Conservation (phyloP, 345 rosid species). For the Rubroshorea leprosula region DNA sequence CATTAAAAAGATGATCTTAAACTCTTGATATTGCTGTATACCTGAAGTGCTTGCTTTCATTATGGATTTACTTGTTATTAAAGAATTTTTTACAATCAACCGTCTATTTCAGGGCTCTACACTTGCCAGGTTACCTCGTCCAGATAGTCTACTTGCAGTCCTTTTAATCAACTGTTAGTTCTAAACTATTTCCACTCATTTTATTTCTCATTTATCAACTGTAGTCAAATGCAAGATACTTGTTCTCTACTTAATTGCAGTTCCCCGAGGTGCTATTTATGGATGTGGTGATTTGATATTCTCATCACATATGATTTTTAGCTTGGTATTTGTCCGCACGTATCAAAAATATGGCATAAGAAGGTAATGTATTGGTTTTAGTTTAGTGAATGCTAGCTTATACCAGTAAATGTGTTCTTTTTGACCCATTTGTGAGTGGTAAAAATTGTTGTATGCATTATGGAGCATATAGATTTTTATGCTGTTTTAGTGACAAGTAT, state of each 20-base stretch:
- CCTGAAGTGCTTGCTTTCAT: not conserved
- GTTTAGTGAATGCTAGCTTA: not conserved
- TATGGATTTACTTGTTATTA: not conserved
- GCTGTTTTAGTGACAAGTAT: not conserved
- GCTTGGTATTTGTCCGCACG: conserved; percentile 64
- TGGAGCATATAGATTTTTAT: no score
- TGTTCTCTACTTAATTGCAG: conserved; percentile 35
- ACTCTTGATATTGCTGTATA: not conserved
- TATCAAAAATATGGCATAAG: conserved; percentile 62
- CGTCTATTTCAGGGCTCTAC: conserved; percentile 53
- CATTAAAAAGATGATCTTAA: not conserved
- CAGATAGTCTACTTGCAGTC: conserved; percentile 52
- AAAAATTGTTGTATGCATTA: no score
- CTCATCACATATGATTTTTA: conserved; percentile 89
- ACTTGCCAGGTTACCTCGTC: conserved; percentile 60
- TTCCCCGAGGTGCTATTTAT: conserved; percentile 61
- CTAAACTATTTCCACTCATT: not conserved
- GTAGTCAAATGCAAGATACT: conserved; percentile 1
- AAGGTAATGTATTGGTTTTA: conserved; percentile 36
- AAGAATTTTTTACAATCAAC: conserved; percentile 10
- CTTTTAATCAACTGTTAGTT: conserved; percentile 59
- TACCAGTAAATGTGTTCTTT: not conserved
- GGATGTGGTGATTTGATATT: conserved; percentile 91
- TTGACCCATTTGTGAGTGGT: not conserved
- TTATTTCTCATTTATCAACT: not conserved